Percentiles rank a stretch among this genome's conserved stretches.
These are phyloP conservation scores for Neopestalotiopsis sp. DNA, from an alignment of 2,329 filamentous ascomycete species.

Conservation along the genomic window DNA sequence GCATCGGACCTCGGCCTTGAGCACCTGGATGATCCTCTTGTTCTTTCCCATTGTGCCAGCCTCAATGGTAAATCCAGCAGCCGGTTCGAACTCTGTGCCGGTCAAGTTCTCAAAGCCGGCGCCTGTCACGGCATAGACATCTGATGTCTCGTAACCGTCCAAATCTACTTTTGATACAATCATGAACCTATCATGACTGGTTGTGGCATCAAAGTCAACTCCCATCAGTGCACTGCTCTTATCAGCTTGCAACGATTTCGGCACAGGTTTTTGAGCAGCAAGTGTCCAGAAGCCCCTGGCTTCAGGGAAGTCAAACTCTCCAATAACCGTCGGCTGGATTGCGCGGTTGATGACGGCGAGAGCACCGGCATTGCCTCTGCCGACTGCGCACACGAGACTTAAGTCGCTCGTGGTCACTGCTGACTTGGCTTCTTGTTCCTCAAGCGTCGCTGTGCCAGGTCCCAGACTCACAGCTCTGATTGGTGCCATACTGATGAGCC, in stretches of 20 bases:
- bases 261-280: constrained; percentile 69
- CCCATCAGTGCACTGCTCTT: constrained; percentile 55
- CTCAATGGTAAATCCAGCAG: constrained; percentile 85
- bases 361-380: constrained; percentile 69
- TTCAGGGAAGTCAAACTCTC: constrained; percentile 73
- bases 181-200: constrained; percentile 78
- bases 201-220: constrained; percentile 62
- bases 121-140: constrained; percentile 77
- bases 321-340: constrained; percentile 75
- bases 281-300: constrained; percentile 84
- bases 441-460: constrained; percentile 49
- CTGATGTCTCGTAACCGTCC: constrained; percentile 76
- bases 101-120: constrained; percentile 76
- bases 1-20: constrained; percentile 84
- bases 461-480: constrained; percentile 78
- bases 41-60: constrained; percentile 83
- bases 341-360: constrained; percentile 80
- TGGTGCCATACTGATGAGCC: constrained; percentile 77
- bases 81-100: constrained; percentile 89
- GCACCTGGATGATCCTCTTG: constrained; percentile 83
- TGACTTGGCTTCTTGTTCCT: constrained; percentile 49
- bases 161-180: constrained; percentile 77
- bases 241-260: constrained; percentile 61
- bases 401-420: constrained; percentile 60
- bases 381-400: constrained; percentile 66